Evolutionary conservation across 495 filamentous ascomycete genomes (phyloP).

Genomic region (Niebla homalea): DNA sequence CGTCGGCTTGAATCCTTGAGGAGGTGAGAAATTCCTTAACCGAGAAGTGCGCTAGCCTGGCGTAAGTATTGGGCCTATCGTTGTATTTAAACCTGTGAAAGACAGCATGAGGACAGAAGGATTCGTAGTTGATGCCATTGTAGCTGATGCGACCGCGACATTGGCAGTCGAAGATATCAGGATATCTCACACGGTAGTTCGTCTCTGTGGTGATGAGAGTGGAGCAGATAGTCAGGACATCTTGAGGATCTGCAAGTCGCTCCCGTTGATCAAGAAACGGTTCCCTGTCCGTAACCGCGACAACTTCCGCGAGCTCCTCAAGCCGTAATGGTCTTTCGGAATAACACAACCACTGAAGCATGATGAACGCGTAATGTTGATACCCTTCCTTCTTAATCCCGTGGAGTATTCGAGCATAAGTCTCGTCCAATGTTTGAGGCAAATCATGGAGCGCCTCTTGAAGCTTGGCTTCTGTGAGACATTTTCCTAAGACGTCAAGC

Average conservation of each 20-base stretch:
- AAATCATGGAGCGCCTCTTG: constrained; percentile 21
- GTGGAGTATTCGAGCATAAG: constrained; percentile 25
- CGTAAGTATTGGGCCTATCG: constrained; percentile 2
- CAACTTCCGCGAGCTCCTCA: constrained; percentile 19
- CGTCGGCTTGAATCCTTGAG: background rate
- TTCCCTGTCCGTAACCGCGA: constrained; percentile 4
- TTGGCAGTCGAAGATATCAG: too few species aligned
- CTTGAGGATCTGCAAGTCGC: constrained; percentile 4
- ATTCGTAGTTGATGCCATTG: background rate
- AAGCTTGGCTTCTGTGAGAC: constrained; percentile 14
- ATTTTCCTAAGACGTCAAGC: constrained; percentile 24
- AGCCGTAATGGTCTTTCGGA: constrained; percentile 14
- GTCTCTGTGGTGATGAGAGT: constrained; percentile 10
- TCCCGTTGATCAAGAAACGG: constrained; percentile 3
- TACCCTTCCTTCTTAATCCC: constrained; percentile 16
- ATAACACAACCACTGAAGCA: constrained; percentile 23
- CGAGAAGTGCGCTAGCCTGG: constrained; percentile 21
- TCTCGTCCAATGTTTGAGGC: constrained; percentile 25
- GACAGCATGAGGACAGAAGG: background rate
- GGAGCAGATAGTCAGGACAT: constrained; percentile 12
- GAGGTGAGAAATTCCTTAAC: constrained; percentile 21
- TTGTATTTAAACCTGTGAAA: too few species aligned
- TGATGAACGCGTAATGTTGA: constrained; percentile 11
- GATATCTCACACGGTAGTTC: too few species aligned
- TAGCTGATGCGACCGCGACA: too few species aligned